Evolutionary conservation across 2,329 filamentous ascomycete species (phyloP).

Genomic region (Trichophaea hybrida): DNA sequence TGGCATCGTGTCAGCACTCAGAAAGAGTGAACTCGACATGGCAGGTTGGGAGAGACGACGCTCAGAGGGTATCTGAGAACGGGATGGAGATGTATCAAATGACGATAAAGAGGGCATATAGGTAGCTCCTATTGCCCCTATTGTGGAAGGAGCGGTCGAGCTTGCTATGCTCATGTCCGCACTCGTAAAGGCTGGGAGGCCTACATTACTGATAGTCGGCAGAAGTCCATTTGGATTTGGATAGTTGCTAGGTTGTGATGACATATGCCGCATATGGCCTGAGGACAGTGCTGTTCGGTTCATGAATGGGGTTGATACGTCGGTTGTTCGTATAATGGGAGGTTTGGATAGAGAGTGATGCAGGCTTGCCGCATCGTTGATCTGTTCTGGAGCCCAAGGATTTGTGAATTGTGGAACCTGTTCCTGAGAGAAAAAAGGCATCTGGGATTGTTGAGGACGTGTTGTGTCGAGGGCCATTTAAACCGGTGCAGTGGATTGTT

Average conservation of each 20-base stretch:
- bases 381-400: constrained; percentile 58
- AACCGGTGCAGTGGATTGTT: constrained; percentile 3
- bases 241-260: background rate
- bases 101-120: constrained; percentile 16
- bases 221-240: constrained; percentile 36
- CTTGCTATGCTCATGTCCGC: constrained; percentile 21
- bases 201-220: constrained; percentile 38
- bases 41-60: constrained; percentile 75
- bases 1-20: constrained; percentile 28
- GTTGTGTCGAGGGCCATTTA: constrained; percentile 4
- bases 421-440: constrained; percentile 1
- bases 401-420: constrained; percentile 64
- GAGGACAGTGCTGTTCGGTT: constrained; percentile 33
- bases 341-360: constrained; percentile 43
- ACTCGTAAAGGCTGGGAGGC: constrained; percentile 32
- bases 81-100: constrained; percentile 34
- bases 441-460: constrained; percentile 4
- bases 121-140: constrained; percentile 38
- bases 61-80: constrained; percentile 36
- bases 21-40: constrained; percentile 44
- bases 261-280: constrained; percentile 5
- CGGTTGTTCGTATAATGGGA: constrained; percentile 44
- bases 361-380: constrained; percentile 46
- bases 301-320: constrained; percentile 43
- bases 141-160: constrained; percentile 30